Base-by-base conservation (phyloP, 2,329 filamentous ascomycete genomes). In the Neofusicoccum parvum region DNA sequence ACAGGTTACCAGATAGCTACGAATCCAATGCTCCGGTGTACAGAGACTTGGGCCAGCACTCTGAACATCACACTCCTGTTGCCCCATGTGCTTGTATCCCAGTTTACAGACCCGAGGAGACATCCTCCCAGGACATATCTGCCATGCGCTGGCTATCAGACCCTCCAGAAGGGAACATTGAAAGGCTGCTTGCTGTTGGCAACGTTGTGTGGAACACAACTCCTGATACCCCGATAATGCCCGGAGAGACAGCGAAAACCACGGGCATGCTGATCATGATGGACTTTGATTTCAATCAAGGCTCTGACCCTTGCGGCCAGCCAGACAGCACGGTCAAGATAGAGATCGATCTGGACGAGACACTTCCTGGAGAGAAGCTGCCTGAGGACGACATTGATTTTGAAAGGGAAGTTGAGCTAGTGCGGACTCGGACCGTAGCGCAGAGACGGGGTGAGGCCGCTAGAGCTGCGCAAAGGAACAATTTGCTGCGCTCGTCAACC, bases 311-410 rank as follows among this genome's bases (percentile, higher is more conserved):
- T 20, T 51, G 17, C 12, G 71, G 73, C 4, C 67, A 68, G 1
- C 72, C 72, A 9, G 56, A 60, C 32, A 37, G 34, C 10, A 60
- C 56, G 12, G 67, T 73, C 14, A 75, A 72, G 63, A 74, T 72
- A 2, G 73, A 75, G 46, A 76, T 77, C 54, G 76, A 78, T 64
- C 54, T 80, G 6, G 78, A 79, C 62, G 72, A 73, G 14, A 69
- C 78, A 6, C 73, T 75, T 39, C 74, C 76, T 4, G 75, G 75
- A 11, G 77, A 80, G 66, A 69, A 71, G 65, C 67, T 80, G 1
- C 76, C 75, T 9, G 77, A 79, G 69, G 77, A 77, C 37, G 72
- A 71, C 0, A 74, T 80, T n/a, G 75, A 77, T 54, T 79, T 79
- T 67, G 77, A 80, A 12, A 69, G 75, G 23, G 78, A 80, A 66